These are phyloP conservation scores for Kodamaea laetipori DNA, from an alignment of 805 yeast genomes.

Conservation along the genomic window DNA sequence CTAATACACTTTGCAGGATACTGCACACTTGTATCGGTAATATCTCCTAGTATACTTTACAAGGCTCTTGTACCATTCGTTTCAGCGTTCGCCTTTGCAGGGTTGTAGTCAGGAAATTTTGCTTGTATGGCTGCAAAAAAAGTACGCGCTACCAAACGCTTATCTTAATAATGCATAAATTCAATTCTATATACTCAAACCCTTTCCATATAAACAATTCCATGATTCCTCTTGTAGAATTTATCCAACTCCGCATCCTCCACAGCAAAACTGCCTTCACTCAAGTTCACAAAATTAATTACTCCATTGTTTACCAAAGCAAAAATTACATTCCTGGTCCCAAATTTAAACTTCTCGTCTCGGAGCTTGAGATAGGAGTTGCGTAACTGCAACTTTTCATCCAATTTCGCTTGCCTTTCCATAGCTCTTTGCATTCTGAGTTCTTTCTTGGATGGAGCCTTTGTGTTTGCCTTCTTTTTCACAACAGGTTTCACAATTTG, in stretches of 20 bases:
- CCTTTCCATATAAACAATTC: constrained; percentile 18
- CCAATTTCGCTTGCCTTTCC: constrained; percentile 32
- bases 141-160: no score
- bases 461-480: constrained; percentile 6
- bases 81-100: no score
- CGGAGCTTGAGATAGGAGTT: constrained; percentile 30
- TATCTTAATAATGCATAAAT: neutral
- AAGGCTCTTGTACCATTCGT: no score
- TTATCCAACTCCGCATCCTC: constrained; percentile 19
- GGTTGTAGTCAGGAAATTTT: no score
- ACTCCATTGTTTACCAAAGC: constrained; percentile 79
- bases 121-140: no score
- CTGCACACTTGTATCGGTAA: no score
- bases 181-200: neutral
- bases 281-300: constrained; percentile 60
- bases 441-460: constrained; percentile 29
- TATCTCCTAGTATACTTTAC: no score
- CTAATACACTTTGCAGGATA: no score
- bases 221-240: constrained; percentile 21
- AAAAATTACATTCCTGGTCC: constrained; percentile 54
- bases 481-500: neutral
- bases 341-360: constrained; percentile 51
- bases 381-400: constrained; percentile 22
- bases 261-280: constrained; percentile 52
- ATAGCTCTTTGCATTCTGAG: constrained; percentile 23